phyloP scores from a whole-genome alignment of 2,329 filamentous ascomycete species.

The Fusarium sp. region DNA sequence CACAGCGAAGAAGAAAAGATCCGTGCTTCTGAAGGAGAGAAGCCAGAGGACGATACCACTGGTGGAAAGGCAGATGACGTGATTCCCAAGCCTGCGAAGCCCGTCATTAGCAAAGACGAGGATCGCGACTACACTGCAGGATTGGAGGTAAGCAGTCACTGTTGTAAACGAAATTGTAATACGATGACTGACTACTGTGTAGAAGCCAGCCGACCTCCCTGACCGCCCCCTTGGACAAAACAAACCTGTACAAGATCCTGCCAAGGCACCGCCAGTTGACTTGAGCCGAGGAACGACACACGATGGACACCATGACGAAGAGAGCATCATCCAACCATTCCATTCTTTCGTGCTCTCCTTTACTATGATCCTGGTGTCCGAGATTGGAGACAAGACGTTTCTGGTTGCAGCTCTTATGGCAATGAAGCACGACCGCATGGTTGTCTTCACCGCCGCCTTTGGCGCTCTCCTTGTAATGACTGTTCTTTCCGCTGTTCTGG shows the following conservation, averaged over 20 bases:
- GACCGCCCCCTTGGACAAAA: constrained; percentile 80
- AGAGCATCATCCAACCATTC: constrained; percentile 78
- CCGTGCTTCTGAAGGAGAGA: constrained; percentile 51
- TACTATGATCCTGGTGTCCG: constrained; percentile 97
- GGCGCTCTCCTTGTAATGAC: constrained; percentile 94
- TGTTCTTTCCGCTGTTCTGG: constrained; percentile 88
- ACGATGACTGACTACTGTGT: constrained; percentile 35
- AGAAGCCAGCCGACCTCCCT: constrained; percentile 87
- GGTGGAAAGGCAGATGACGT: constrained; percentile 22
- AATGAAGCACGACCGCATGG: constrained; percentile 93
- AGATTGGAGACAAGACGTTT: constrained; percentile 99
- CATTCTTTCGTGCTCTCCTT: constrained; percentile 94
- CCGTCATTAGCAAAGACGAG: constrained; percentile 55
- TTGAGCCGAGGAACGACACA: constrained; percentile 51
- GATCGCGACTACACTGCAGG: constrained; percentile 52
- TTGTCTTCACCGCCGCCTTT: constrained; percentile 96
- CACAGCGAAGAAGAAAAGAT: constrained; percentile 83
- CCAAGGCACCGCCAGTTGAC: constrained; percentile 72
- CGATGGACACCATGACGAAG: constrained; percentile 61
- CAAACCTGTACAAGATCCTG: constrained; percentile 73
- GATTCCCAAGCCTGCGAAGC: constrained; percentile 27
- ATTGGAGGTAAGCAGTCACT: constrained; percentile 48
- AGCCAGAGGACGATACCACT: constrained; percentile 1
- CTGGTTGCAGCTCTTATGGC: constrained; percentile 97
- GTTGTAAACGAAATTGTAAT: background rate